phyloP scores from a whole-genome alignment of 805 yeast species.

The Candida patagonica region DNA sequence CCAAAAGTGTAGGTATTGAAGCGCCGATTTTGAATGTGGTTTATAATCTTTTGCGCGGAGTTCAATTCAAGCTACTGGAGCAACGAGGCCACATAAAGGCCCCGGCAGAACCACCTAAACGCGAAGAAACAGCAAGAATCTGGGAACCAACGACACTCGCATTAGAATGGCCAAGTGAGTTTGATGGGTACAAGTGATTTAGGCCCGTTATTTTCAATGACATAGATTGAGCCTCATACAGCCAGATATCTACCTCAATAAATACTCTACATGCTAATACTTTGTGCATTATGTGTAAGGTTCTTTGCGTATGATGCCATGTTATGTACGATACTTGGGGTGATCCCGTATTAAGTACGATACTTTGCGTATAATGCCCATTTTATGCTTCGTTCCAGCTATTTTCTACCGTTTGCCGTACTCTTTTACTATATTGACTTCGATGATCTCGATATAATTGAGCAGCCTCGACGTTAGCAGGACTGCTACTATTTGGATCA shows the following conservation, averaged over 20 bases:
- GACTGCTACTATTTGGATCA: constrained; percentile 93
- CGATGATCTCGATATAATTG: constrained; percentile 91
- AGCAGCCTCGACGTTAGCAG: constrained; percentile 98
- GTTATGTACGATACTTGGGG: no score
- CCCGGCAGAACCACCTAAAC: constrained; percentile 28
- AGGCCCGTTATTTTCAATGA: no score
- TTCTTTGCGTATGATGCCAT: no score
- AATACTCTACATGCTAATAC: no score
- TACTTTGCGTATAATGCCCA: no score
- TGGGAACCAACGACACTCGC: constrained; percentile 6
- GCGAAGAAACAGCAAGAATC: constrained; percentile 6
- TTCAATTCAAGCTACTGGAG: constrained; percentile 57
- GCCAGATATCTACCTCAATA: no score
- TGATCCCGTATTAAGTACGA: no score
- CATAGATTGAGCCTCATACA: no score
- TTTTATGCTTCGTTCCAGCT: constrained; percentile 67
- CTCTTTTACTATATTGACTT: constrained; percentile 83
- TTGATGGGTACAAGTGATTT: no score
- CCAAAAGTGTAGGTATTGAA: constrained; percentile 36
- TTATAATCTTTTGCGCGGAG: constrained; percentile 49
- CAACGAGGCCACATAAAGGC: constrained; percentile 36
- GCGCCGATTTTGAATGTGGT: constrained; percentile 54
- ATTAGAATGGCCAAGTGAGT: background rate
- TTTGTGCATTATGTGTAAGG: no score
- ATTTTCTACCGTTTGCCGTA: constrained; percentile 87